Evolutionary conservation across 768 basidiomycete species (phyloP), one percentile per base, ranked within the genome.

Genomic region (Boletus huronensis): DNA sequence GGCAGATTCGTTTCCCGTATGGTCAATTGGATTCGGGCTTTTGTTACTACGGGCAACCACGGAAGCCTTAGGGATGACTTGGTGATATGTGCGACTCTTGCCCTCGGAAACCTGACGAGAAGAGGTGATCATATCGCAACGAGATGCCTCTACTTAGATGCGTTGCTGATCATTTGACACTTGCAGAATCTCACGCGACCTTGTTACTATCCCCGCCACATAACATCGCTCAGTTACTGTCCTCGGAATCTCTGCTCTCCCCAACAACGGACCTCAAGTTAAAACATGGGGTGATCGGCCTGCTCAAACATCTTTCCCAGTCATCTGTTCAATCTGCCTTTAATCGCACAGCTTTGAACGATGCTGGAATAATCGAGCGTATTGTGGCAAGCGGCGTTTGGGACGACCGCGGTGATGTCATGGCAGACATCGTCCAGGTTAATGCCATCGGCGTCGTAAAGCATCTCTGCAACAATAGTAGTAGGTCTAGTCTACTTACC

Each of bases 361-460:
- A 83, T 28, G 82, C 83, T 13, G 79, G 79, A 21, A 75, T 95
- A 34, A 75, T 96, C 38, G 80, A 81, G 39, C 70, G 75, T 19
- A 77, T 95, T 21, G 72, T 80, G 6, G 70, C 71, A 31, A 89
- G 86, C 49, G 81, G 81, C 5, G 78, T 90, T 17, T 96, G 84
- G 83, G 80, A 79, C 42, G 79, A 83, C 55, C 81, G 81, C 57
- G 72, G 80, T n/a, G 91, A 96, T 68, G 78, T 76, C 48, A 84
- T 93, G 78, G 86, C 88, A 6, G 88, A 93, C 51, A 80, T 90
- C 23, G 84, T 98, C 1, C 96, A 98, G 70, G 77, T 93, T 6
- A 85, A 85, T 45, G 91, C 90, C 0, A 88, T 98, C 48, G 93
- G 93, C 1, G 80, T 93, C 8, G 82, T 87, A 17, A 99, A 98